Evolutionary conservation across 1,139 yeast genomes (phyloP).

Genomic region (Suhomyces terraborum): DNA sequence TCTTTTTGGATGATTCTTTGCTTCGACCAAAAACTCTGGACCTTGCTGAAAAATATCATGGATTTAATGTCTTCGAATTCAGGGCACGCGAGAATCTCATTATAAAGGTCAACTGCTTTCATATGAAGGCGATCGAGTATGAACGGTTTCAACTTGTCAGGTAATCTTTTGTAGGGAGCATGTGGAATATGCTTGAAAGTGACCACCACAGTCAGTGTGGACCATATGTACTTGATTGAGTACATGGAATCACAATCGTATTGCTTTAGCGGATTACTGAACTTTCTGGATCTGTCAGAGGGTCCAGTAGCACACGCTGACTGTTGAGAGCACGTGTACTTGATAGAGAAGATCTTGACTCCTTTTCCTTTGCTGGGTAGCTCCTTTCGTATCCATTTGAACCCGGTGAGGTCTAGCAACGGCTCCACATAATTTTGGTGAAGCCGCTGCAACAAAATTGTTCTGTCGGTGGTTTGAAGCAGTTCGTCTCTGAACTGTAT

Average conservation of each 20-base stretch:
- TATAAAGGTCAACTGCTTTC: slow-evolving; percentile 22
- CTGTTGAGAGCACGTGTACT: slow-evolving; percentile 25
- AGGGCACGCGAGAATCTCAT: slow-evolving; percentile 17
- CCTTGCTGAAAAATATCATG: slow-evolving; percentile 21
- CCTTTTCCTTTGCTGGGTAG: slow-evolving; percentile 24
- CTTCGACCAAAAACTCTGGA: slow-evolving; percentile 26
- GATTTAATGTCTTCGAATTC: slow-evolving; percentile 19
- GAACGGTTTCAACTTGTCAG: slow-evolving; percentile 22
- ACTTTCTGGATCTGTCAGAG: slow-evolving; percentile 17
- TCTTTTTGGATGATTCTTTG: slow-evolving; percentile 20
- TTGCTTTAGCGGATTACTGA: slow-evolving; percentile 23
- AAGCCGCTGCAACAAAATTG: slow-evolving; percentile 13
- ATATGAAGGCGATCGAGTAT: slow-evolving; percentile 21
- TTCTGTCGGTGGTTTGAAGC: slow-evolving; percentile 10
- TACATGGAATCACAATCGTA: slow-evolving; percentile 22
- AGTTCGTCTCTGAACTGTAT: slow-evolving; percentile 9
- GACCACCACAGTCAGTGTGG: slow-evolving; percentile 18
- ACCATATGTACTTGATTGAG: slow-evolving; percentile 21
- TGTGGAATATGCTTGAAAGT: slow-evolving; percentile 19
- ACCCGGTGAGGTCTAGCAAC: slow-evolving; percentile 20
- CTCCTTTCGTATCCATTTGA: slow-evolving; percentile 24
- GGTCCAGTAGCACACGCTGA: not conserved
- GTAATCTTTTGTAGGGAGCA: slow-evolving; percentile 22
- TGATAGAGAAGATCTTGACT: slow-evolving; percentile 20
- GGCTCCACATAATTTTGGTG: slow-evolving; percentile 24